Percentiles rank a stretch among this genome's conserved stretches.
Evolutionary conservation across 2,329 filamentous ascomycete species (phyloP).

Genomic region (Aspergillus calidoustus): DNA sequence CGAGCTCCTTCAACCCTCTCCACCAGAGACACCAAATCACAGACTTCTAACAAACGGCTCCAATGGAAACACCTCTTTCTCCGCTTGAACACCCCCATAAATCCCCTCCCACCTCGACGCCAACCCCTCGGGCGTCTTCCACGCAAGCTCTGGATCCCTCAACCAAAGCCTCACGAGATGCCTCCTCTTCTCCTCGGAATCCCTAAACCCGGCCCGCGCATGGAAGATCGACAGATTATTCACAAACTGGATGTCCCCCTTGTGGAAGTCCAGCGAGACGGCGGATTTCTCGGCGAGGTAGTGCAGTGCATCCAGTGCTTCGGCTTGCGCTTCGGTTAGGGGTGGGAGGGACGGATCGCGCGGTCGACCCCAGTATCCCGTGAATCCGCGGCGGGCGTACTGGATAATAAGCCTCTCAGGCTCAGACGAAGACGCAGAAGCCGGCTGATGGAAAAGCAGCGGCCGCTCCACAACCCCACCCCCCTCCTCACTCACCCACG

Average conservation of each 20-base stretch:
- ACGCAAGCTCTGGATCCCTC: conserved; percentile 52
- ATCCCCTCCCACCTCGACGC: conserved; percentile 46
- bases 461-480: conserved; percentile 34
- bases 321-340: conserved; percentile 57
- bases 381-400: conserved; percentile 64
- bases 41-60: conserved; percentile 30
- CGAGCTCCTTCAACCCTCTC: no score
- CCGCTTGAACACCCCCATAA: conserved; percentile 45
- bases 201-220: conserved; percentile 52
- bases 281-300: conserved; percentile 53
- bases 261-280: conserved; percentile 50
- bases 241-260: conserved; percentile 57
- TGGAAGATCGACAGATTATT: conserved; percentile 60
- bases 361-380: conserved; percentile 52
- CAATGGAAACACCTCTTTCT: conserved; percentile 50
- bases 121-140: conserved; percentile 48
- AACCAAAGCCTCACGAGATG: conserved; percentile 56
- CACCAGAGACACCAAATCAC: not conserved
- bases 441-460: conserved; percentile 55
- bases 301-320: conserved; percentile 57
- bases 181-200: conserved; percentile 42
- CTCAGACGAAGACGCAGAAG: conserved; percentile 43
- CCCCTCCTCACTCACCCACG: conserved; percentile 52
- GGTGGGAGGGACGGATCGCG: conserved; percentile 50
- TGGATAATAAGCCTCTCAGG: conserved; percentile 64